Conservation (phyloP, 805 yeast species). For the Teunomyces aglyptinius region DNA sequence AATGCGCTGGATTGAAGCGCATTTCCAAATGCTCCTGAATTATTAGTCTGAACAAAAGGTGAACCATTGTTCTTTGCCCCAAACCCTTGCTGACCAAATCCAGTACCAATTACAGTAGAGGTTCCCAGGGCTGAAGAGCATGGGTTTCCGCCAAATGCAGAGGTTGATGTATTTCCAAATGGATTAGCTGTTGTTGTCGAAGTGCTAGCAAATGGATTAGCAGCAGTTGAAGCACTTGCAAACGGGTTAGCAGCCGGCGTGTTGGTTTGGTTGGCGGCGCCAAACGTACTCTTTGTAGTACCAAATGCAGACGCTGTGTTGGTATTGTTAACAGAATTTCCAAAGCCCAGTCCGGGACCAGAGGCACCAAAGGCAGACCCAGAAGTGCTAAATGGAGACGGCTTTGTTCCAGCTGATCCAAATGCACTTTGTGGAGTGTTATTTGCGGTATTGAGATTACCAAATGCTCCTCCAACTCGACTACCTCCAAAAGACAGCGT, state of each 20-base stretch:
- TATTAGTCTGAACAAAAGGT: slow-evolving; percentile 1
- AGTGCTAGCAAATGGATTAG: slow-evolving; percentile 10
- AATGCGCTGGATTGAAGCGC: neutral
- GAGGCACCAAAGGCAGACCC: slow-evolving; percentile 14
- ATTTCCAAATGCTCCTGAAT: neutral
- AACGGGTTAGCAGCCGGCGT: slow-evolving; percentile 7
- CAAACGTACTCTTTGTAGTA: slow-evolving; percentile 1
- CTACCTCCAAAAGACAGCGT: neutral
- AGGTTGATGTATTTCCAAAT: slow-evolving; percentile 3
- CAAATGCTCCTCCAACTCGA: slow-evolving; percentile 2
- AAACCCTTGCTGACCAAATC: neutral
- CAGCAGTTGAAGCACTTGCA: neutral
- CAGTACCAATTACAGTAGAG: neutral
- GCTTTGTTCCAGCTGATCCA: slow-evolving; percentile 2
- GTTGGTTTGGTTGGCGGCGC: neutral
- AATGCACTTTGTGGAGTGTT: slow-evolving; percentile 3
- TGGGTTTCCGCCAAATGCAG: slow-evolving; percentile 10
- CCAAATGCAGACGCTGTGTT: slow-evolving; percentile 6
- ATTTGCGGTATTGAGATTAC: slow-evolving; percentile 1
- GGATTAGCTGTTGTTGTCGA: slow-evolving; percentile 4
- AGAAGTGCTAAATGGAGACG: slow-evolving; percentile 7
- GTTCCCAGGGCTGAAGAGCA: neutral
- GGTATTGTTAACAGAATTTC: neutral
- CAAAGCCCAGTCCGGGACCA: slow-evolving; percentile 2
- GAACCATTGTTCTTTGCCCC: neutral